These are phyloP conservation scores for Coemansia sp. DNA, from an alignment of 192 early-diverging fungal genomes.

Conservation along the genomic window DNA sequence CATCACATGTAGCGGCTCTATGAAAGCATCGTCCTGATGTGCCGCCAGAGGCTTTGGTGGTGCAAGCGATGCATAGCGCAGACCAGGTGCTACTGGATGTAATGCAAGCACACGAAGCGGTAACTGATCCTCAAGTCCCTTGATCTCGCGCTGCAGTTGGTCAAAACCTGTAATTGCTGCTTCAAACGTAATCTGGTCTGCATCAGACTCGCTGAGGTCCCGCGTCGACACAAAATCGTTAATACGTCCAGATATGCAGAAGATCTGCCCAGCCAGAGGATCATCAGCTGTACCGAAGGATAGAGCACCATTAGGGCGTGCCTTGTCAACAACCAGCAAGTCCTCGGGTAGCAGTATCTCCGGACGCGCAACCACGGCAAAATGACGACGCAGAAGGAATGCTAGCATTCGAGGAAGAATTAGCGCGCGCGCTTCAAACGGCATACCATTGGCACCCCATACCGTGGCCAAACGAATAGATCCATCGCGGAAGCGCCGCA, in stretches of 20 bases:
- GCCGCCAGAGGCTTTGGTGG: conserved; percentile 40
- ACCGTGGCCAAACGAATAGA: conserved; percentile 87
- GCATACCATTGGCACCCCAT: conserved; percentile 60
- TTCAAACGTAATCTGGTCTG: conserved; percentile 31
- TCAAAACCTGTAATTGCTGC: conserved; percentile 28
- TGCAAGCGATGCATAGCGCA: conserved; percentile 60
- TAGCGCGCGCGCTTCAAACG: conserved; percentile 62
- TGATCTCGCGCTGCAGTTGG: conserved; percentile 29
- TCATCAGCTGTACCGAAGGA: neutral
- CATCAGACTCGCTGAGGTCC: conserved; percentile 8
- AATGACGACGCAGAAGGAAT: conserved; percentile 75
- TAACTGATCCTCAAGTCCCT: conserved; percentile 33
- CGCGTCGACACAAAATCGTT: conserved; percentile 21
- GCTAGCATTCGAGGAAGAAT: conserved; percentile 79
- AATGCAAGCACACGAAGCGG: conserved; percentile 46
- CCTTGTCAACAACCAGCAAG: conserved; percentile 13
- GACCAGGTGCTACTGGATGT: conserved; percentile 49
- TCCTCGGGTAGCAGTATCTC: conserved; percentile 24
- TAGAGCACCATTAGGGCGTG: conserved; percentile 4
- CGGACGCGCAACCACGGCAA: conserved; percentile 48
- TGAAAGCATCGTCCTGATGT: conserved; percentile 53
- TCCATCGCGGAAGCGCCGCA: conserved; percentile 94
- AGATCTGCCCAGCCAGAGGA: conserved; percentile 9
- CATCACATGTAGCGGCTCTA: conserved; percentile 72
- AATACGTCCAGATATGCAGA: conserved; percentile 16